Conservation (phyloP, 805 yeast species). For the Kazachstania martiniae region DNA sequence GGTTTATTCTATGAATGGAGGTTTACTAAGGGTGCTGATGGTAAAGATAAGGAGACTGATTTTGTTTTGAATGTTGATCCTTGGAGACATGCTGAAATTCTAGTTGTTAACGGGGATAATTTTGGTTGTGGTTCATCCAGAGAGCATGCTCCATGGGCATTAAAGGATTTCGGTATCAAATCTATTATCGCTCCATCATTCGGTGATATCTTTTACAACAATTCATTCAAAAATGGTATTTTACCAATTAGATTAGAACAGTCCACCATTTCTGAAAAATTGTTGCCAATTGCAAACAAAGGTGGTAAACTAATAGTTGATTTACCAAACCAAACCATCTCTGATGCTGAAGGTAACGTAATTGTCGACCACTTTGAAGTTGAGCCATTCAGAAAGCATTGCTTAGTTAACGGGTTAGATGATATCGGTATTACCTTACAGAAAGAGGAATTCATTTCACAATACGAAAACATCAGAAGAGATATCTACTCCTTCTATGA, state of each 20-base stretch:
- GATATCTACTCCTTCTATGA: conserved; percentile 84
- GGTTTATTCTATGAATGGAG: conserved; percentile 92
- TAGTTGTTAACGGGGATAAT: conserved; percentile 91
- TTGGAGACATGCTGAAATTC: conserved; percentile 65
- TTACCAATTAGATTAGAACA: conserved; percentile 87
- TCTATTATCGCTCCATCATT: conserved; percentile 95
- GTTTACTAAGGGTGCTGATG: conserved; percentile 55
- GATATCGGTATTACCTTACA: conserved; percentile 93
- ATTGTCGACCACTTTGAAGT: conserved; percentile 76
- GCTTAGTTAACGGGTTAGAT: conserved; percentile 88
- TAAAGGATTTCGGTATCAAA: conserved; percentile 93
- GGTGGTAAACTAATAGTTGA: conserved; percentile 68
- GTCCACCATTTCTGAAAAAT: conserved; percentile 56
- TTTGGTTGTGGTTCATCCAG: conserved; percentile 99
- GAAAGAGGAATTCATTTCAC: conserved; percentile 64
- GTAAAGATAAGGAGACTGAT: conserved; percentile 75
- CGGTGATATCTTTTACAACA: conserved; percentile 96
- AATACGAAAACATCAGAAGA: conserved; percentile 70
- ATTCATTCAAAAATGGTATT: conserved; percentile 92
- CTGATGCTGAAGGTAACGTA: conserved; percentile 55
- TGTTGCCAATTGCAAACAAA: conserved; percentile 69
- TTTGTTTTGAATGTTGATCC: conserved; percentile 82
- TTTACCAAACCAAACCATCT: conserved; percentile 75
- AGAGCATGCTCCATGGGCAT: conserved; percentile 99
- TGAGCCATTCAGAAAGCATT: conserved; percentile 88